Evolutionary conservation across 2,329 filamentous ascomycete species (phyloP), one percentile per base, ranked within the genome.

Genomic region (Taxawa tesnikishii): DNA sequence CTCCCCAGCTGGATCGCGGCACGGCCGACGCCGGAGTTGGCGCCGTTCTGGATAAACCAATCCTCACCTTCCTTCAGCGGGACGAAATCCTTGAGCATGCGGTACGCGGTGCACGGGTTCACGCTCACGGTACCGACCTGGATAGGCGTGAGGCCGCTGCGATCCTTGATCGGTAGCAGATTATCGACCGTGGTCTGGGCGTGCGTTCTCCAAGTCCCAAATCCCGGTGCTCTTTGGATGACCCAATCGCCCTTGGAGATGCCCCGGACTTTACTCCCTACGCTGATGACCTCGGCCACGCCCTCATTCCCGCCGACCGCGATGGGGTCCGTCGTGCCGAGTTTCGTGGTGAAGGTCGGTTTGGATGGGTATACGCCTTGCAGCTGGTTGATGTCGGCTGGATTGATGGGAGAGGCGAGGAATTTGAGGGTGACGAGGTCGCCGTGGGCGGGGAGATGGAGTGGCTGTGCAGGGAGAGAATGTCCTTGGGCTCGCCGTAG

Each of bases 21-120:
- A 24, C 90, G 68, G 2, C 90, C 90, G 11, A 98, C 90, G 8
- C 85, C 90, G 26, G 77, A 84, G 58, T 98, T 98, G 24, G 88
- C 90, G 6, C 88, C 90, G 54, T 98, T 98, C 59, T 98, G 90
- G 28, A 98, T 76, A 51, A 94, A 83, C 87, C 88, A 98, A 35
- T 92, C 79, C 15, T 37, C 34, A 33, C 87, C 82, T n/a, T 75
- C 71, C 34, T 68, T 51, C 49, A 78, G 57, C 4, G 63, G 51
- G 44, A 67, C 75, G 50, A 88, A 94, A 52, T 88, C 82, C 35
- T 76, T 75, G 37, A 98, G 69, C 77, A 98, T 92, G 33, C 87
- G 75, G 60, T 93, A 96, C 2, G 90, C 90, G 1, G 85, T 93
- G 55, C 83, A 87, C 2, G 90, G 90, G 56, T 98, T 98, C 26